Base-by-base conservation (phyloP, 208 protist genomes). In the Crithidia sp. region DNA sequence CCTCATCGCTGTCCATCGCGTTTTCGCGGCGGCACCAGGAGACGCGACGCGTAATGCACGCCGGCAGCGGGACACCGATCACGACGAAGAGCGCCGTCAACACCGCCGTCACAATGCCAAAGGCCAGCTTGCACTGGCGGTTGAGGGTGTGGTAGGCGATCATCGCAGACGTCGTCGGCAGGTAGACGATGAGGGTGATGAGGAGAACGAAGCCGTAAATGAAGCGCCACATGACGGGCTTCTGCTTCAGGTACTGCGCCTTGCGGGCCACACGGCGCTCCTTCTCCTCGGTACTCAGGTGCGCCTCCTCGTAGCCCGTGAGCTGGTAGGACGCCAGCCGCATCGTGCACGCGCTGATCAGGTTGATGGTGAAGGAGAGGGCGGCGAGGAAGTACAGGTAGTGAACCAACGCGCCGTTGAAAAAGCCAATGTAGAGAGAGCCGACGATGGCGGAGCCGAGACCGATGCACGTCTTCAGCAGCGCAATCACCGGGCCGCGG, bases 401-500 rank as follows among this genome's bases (percentile, higher is more conserved):
- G 10, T 39, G 49, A 36, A 58, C 5, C 52, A 85, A 56, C 71
- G 57, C 72, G 16, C 74, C 79, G 41, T 67, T 76, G 17, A 82
- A 76, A n/a, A 79, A 77, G 45, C 77, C 53, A 4, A 62, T 36
- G 54, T 83, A 85, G 66, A 88, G 83, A 9, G 59, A 77, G 10
- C 79, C 57, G 14, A 86, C 67, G 43, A 91, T 79, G 8, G 83
- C 79, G 39, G 81, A 86, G 39, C 87, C 87, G 36, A 92, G 79
- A 41, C 87, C 87, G 8, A 78, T 64, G 73, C 87, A 85, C n/a
- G 82, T 86, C 75, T 92, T 92, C 53, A 87, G 79, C 37, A 92
- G 60, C n/a, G 82, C 81, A 28, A 89, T 77, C 28, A 88, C 82
- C 16, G 73, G 19, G 19, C 87, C 87, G 12, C 72, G 63, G 61